Conservation (phyloP, 2,329 filamentous ascomycete species). For the Colletotrichum sojae region DNA sequence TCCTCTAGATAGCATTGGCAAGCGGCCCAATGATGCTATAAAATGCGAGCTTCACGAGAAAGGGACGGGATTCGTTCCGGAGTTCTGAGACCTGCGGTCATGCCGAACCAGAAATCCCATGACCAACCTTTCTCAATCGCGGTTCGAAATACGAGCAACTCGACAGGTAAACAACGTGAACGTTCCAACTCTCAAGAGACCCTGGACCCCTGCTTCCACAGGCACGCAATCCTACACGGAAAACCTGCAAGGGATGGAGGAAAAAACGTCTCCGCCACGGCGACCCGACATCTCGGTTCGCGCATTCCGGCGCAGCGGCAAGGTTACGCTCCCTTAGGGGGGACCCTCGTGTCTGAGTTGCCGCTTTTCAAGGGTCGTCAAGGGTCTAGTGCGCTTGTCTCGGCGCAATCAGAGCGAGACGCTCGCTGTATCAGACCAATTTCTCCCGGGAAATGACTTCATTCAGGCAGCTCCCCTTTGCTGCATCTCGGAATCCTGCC, state of each 20-base stretch:
- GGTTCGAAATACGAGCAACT: not conserved
- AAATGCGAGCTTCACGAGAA: too few relatives aligned
- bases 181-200: not conserved
- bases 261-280: not conserved
- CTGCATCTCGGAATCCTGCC: not conserved
- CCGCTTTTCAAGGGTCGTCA: not conserved
- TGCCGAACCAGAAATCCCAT: not conserved
- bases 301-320: not conserved
- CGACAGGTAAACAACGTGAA: not conserved
- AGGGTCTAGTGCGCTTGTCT: slow-evolving; percentile 6
- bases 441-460: slow-evolving; percentile 17
- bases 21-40: too few relatives aligned
- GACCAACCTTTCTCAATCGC: not conserved
- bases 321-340: not conserved
- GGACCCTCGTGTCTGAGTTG: not conserved
- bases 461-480: slow-evolving; percentile 3
- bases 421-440: slow-evolving; percentile 1
- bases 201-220: not conserved
- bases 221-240: not conserved
- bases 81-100: too few relatives aligned
- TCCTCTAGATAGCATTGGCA: too few relatives aligned
- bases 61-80: too few relatives aligned
- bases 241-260: slow-evolving; percentile 5
- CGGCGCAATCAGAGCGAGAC: slow-evolving; percentile 19
- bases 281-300: slow-evolving; percentile 3